phyloP scores from a whole-genome alignment of 2,329 filamentous ascomycete genomes.

The Colletotrichum aenigma region DNA sequence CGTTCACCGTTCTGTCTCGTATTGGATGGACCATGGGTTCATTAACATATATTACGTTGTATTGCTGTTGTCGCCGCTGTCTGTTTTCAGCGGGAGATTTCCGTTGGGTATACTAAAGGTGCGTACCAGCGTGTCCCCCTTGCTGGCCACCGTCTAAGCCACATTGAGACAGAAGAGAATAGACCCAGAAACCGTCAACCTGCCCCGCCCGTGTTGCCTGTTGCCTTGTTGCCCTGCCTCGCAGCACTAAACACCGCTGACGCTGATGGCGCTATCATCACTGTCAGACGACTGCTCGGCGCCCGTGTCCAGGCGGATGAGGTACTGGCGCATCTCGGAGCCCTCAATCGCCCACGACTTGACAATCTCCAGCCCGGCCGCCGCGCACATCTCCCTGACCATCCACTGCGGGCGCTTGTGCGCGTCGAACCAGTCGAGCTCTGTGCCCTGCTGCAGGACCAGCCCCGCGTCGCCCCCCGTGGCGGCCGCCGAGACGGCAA shows the following conservation, averaged over 20 bases:
- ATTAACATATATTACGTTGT: neutral
- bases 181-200: neutral
- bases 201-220: neutral
- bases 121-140: neutral
- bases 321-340: constrained; percentile 43
- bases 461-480: constrained; percentile 12
- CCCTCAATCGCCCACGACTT: constrained; percentile 38
- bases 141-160: neutral
- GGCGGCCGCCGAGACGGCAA: constrained; percentile 25
- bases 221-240: neutral
- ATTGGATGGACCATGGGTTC: neutral
- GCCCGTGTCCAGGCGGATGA: constrained; percentile 33
- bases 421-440: constrained; percentile 48
- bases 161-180: neutral
- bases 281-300: constrained; percentile 35
- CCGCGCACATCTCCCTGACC: constrained; percentile 37
- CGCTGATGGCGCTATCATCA: constrained; percentile 29
- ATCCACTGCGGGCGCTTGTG: constrained; percentile 38
- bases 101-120: neutral
- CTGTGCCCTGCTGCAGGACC: constrained; percentile 33
- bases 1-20: neutral
- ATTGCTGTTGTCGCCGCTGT: neutral
- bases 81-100: neutral
- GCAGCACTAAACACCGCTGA: neutral
- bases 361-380: constrained; percentile 39